These are phyloP conservation scores for Hibiscus tridactylites DNA, from an alignment of 345 rosid species.

Conservation along the genomic window DNA sequence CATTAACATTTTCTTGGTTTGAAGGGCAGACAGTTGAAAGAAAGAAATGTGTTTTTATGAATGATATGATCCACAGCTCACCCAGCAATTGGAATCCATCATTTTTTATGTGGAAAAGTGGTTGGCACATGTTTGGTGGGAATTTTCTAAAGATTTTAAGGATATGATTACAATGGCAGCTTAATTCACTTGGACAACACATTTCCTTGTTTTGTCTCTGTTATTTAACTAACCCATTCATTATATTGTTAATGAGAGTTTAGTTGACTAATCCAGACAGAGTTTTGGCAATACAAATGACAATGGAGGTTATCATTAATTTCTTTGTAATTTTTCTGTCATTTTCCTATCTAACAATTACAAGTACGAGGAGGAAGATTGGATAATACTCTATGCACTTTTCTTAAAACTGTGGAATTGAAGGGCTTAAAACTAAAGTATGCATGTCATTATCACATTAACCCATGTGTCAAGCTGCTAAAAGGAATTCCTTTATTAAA, in stretches of 20 bases:
- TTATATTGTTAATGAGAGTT: neutral
- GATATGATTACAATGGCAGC: neutral
- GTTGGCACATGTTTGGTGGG: constrained; percentile 1
- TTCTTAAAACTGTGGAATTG: neutral
- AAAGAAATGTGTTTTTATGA: neutral
- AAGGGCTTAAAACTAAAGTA: neutral
- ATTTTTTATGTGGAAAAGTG: neutral
- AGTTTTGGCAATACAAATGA: neutral
- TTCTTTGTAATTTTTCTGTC: neutral
- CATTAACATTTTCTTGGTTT: neutral
- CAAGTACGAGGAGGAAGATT: neutral
- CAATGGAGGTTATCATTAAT: neutral
- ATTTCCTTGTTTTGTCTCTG: neutral
- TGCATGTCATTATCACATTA: neutral
- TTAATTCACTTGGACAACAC: neutral
- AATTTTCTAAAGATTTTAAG: neutral
- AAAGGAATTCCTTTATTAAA: neutral
- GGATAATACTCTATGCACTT: neutral
- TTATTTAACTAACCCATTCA: neutral
- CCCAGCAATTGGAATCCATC: neutral
- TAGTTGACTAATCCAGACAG: neutral
- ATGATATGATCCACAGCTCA: neutral
- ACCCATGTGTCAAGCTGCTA: neutral
- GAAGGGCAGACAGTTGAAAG: neutral
- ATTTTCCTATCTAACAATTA: neutral